Base-by-base conservation (phyloP, 2,329 filamentous ascomycete genomes). In the Xylariomycetidae sp. region DNA sequence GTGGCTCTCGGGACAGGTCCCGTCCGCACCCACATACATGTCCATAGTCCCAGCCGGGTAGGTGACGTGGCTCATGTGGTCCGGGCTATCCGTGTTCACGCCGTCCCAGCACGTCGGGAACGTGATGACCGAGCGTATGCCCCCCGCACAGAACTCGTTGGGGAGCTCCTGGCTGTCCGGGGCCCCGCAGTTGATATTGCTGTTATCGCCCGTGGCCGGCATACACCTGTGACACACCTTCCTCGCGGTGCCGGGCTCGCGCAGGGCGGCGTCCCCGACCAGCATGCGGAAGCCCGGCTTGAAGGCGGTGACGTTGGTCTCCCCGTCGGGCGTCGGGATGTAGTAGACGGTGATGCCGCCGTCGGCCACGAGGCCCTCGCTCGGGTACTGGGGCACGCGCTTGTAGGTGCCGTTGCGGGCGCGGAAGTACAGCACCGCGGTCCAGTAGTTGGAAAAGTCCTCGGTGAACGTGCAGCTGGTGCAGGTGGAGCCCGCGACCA, bases 261-360 rank as follows among this genome's bases (percentile, higher is more conserved):
- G 46, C 30, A 53, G 55, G 8, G 46, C 46, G 3, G 57, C 49
- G 34, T 65, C 56, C 20, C 63, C 65, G 17, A 64, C 52, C 27
- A 66, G 51, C 63, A 66, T 67, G 20, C 63, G 57, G 51, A 67
- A 68, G 5, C 63, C 63, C 41, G 59, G 58, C 46, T 54, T 62
- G 47, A 68, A 67, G 0, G 64, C 64, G 1, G 63, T 67, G 2
- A 66, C 62, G 12, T 54, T 58, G 10, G 54, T 49, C 4, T 53
- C 57, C 2, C 52, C 54, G 1, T 42, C 38, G 10, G 47, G 38
- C 8, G 45, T 30, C 2, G 46, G 46, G 30, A 54, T 56, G 16
- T 56, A 56, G 30, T 56, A 56, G 13, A 56, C 46, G 7, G 52
- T 55, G 30, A 56, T 49, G 6, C 53, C 53, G n/a, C 48, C 51